Conservation (phyloP, 176 grass and related monocot species). For the Juncus inflexus region DNA sequence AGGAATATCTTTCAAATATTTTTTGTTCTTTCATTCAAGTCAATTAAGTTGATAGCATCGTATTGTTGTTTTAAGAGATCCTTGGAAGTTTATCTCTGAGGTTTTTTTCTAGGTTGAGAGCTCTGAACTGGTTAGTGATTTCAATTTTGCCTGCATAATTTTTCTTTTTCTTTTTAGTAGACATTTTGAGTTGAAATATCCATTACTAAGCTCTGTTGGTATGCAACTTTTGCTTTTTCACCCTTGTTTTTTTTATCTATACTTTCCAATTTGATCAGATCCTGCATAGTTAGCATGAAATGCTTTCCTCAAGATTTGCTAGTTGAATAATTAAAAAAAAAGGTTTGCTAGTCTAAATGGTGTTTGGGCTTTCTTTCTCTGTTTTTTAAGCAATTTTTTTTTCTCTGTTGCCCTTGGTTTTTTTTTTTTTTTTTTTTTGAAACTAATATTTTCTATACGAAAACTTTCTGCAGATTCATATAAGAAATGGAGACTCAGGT, state of each 20-base stretch:
- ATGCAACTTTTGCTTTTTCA: too few relatives aligned
- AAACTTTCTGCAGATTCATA: constrained; percentile 12
- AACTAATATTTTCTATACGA: not conserved
- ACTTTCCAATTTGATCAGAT: too few relatives aligned
- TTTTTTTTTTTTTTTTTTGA: not conserved
- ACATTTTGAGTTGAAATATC: too few relatives aligned
- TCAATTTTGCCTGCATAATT: not conserved
- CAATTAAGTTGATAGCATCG: constrained; percentile 7
- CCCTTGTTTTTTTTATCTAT: too few relatives aligned
- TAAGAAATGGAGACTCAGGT: constrained; percentile 27
- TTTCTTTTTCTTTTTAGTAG: constrained; percentile 8
- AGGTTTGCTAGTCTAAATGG: too few relatives aligned
- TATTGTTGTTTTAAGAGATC: not conserved
- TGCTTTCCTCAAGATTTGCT: too few relatives aligned
- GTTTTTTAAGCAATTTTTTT: not conserved
- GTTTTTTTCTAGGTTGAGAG: too few relatives aligned
- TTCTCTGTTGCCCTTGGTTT: not conserved
- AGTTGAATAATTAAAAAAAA: too few relatives aligned
- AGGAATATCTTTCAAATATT: not conserved
- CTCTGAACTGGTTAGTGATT: not conserved
- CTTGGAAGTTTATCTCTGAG: not conserved
- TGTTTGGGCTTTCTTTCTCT: not conserved
- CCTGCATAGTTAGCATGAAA: too few relatives aligned
- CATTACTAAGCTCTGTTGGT: too few relatives aligned
- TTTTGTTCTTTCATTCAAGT: constrained; percentile 2